A percentile compares a stretch with the other conserved stretches of the same genome.
phyloP scores from a whole-genome alignment of 192 early-diverging fungal species.

The Backusella morwellensis region DNA sequence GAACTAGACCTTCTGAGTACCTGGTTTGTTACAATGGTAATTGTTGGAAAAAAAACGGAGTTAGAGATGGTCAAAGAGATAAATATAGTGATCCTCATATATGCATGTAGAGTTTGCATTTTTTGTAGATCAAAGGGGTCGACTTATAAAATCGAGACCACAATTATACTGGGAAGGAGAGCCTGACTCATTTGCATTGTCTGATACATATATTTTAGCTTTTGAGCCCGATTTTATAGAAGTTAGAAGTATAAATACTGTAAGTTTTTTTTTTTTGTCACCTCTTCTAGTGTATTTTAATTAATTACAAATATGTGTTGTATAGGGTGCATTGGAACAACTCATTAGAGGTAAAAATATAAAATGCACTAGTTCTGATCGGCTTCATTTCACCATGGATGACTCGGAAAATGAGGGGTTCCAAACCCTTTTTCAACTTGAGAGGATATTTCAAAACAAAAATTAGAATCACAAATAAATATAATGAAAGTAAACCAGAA shows the following conservation, averaged over 20 bases:
- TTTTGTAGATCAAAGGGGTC: constrained; percentile 86
- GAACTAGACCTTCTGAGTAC: constrained; percentile 75
- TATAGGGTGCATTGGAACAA: constrained; percentile 53
- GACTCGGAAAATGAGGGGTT: constrained; percentile 31
- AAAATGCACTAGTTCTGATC: constrained; percentile 52
- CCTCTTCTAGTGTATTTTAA: constrained; percentile 39
- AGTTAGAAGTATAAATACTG: constrained; percentile 79
- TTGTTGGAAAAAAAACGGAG: background rate
- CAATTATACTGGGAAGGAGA: constrained; percentile 85
- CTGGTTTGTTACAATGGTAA: constrained; percentile 91
- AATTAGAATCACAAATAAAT: background rate
- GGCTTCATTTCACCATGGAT: constrained; percentile 49
- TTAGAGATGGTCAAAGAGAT: background rate
- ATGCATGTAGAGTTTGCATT: constrained; percentile 78
- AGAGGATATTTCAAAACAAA: background rate
- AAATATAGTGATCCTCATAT: background rate
- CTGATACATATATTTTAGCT: constrained; percentile 83
- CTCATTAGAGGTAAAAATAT: constrained; percentile 58
- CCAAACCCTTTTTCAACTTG: constrained; percentile 30
- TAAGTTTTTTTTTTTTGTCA: constrained; percentile 35
- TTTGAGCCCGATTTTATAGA: constrained; percentile 93
- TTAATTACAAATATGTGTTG: background rate
- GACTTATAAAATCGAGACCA: constrained; percentile 66
- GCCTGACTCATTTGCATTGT: constrained; percentile 79
- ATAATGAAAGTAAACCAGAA: background rate